Conservation (phyloP, 1,284 basidiomycete genomes). For the Puccinia horiana region DNA sequence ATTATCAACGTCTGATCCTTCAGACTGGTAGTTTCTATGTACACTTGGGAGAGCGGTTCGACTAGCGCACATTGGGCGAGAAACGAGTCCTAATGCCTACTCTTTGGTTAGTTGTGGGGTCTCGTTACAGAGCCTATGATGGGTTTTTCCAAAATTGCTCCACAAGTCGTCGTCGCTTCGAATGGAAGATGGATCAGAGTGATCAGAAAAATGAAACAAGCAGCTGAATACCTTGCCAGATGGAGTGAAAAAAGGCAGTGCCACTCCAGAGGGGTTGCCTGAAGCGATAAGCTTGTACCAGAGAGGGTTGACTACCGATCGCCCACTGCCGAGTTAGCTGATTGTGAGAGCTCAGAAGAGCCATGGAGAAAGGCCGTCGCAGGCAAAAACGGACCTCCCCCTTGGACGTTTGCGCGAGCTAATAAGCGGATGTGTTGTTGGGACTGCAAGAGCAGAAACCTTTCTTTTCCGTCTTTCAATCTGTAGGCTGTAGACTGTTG, state of each 20-base stretch:
- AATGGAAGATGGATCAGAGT: no score
- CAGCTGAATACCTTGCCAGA: not conserved
- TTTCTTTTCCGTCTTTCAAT: not conserved
- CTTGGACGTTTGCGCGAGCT: not conserved
- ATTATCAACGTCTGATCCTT: not conserved
- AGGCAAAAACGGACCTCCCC: not conserved
- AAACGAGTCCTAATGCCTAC: not conserved
- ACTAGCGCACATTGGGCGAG: not conserved
- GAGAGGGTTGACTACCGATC: not conserved
- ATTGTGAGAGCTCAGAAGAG: not conserved
- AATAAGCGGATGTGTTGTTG: not conserved
- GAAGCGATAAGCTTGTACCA: not conserved
- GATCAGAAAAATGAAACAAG: not conserved
- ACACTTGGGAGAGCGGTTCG: not conserved
- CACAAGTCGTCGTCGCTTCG: not conserved
- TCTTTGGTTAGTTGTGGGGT: not conserved
- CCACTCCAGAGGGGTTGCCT: not conserved
- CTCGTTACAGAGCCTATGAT: no score
- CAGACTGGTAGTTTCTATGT: not conserved
- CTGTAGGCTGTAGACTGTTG: not conserved
- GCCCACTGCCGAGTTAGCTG: not conserved
- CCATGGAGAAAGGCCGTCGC: not conserved
- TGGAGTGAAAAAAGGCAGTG: not conserved
- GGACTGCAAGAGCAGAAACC: not conserved
- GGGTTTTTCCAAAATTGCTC: no score